These are phyloP conservation scores for Trichoderma atroviride DNA, from an alignment of 2,329 filamentous ascomycete species.

Conservation along the genomic window DNA sequence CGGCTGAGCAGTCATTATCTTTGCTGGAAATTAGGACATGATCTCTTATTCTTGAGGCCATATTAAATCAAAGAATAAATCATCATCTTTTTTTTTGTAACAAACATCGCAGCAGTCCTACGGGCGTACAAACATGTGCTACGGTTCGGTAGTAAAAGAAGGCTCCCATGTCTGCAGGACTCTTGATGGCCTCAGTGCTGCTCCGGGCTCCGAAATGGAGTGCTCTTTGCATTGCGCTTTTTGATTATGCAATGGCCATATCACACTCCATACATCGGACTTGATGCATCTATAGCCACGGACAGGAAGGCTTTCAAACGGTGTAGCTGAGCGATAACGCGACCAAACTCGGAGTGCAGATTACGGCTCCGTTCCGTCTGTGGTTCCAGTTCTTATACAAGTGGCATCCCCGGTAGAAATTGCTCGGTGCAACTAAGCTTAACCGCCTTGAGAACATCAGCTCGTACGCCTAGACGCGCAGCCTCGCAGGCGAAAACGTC, in stretches of 20 bases:
- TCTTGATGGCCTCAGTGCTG: neutral
- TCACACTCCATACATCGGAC: neutral
- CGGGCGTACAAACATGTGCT: neutral
- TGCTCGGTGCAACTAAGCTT: neutral
- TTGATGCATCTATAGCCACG: neutral
- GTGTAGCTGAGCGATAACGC: neutral
- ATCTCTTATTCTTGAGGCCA: neutral
- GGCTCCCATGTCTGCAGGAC: neutral
- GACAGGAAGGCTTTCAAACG: neutral
- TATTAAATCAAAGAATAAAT: neutral
- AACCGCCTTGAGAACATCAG: neutral
- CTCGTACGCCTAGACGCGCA: neutral
- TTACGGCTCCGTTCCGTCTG: slow-evolving; percentile 19
- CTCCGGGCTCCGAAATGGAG: neutral
- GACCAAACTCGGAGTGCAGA: slow-evolving; percentile 15
- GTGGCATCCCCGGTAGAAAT: neutral
- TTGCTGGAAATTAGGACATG: neutral
- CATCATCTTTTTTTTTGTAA: neutral
- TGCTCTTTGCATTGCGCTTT: neutral
- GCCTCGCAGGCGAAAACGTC: neutral
- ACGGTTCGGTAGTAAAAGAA: neutral
- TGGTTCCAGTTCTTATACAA: neutral
- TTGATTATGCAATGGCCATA: neutral
- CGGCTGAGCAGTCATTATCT: neutral
- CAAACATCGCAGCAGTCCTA: neutral